These are phyloP conservation scores for Entomortierella lignicola DNA, from an alignment of 192 early-diverging fungal species.

Conservation along the genomic window DNA sequence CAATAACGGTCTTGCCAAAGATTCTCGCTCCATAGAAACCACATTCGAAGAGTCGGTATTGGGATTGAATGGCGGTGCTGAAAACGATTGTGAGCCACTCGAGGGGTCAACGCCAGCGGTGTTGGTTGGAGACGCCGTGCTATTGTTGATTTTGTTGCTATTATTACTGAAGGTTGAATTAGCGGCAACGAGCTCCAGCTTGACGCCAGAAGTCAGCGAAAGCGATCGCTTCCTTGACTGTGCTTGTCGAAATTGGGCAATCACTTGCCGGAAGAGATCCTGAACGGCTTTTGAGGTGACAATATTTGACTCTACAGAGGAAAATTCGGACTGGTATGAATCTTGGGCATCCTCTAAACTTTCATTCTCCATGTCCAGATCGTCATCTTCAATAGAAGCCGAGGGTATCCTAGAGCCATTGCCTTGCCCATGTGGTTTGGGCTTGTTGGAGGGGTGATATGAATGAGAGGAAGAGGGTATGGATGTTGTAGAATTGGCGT, in stretches of 20 bases:
- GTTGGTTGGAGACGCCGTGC: slow-evolving; percentile 3
- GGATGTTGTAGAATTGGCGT: neutral
- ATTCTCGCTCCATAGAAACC: slow-evolving; percentile 58
- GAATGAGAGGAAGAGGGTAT: slow-evolving; percentile 4
- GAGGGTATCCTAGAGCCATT: slow-evolving; percentile 11
- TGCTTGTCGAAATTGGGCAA: slow-evolving; percentile 52
- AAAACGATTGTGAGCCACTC: slow-evolving; percentile 24
- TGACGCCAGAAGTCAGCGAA: slow-evolving; percentile 47
- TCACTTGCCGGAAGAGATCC: slow-evolving; percentile 51
- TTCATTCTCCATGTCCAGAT: slow-evolving; percentile 46
- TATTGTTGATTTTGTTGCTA: neutral
- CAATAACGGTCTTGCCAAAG: slow-evolving; percentile 53
- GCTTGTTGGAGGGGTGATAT: slow-evolving; percentile 13
- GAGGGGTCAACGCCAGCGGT: slow-evolving; percentile 20
- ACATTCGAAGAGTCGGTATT: slow-evolving; percentile 32
- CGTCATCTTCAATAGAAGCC: slow-evolving; percentile 36
- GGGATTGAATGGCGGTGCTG: slow-evolving; percentile 2
- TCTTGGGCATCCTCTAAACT: slow-evolving; percentile 35
- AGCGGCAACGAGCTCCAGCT: slow-evolving; percentile 36
- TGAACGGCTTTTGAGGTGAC: slow-evolving; percentile 55
- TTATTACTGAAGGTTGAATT: neutral
- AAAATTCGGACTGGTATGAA: slow-evolving; percentile 51
- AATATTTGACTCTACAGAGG: slow-evolving; percentile 52
- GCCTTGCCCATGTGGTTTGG: slow-evolving; percentile 7
- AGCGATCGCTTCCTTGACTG: slow-evolving; percentile 57